Percentiles rank a stretch among this genome's conserved stretches.
These are phyloP conservation scores for Ceratocystis colombiana DNA, from an alignment of 2,329 filamentous ascomycete genomes.

Conservation along the genomic window DNA sequence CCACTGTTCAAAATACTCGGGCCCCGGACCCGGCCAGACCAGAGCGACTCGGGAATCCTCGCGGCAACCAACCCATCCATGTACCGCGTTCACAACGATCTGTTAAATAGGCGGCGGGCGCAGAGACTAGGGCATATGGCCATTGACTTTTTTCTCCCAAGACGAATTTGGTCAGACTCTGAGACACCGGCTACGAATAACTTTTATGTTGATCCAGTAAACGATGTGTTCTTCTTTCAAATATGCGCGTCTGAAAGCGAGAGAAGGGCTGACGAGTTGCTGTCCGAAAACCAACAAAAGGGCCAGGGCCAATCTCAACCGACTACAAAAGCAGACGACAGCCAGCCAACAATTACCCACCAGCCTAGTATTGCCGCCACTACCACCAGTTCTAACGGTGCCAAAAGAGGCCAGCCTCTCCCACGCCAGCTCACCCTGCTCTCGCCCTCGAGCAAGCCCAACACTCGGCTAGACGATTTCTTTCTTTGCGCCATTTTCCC, in stretches of 20 bases:
- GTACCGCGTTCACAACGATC: constrained; percentile 9
- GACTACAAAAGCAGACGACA: not conserved
- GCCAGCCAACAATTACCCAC: not conserved
- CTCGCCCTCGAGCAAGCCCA: constrained; percentile 1
- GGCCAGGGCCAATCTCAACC: not conserved
- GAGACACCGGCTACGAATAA: constrained; percentile 8
- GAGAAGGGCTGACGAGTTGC: not conserved
- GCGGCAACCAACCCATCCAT: constrained; percentile 8
- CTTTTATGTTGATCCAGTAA: constrained; percentile 3
- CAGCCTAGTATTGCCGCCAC: not conserved
- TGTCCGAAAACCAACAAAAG: not conserved
- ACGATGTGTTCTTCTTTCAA: constrained; percentile 4
- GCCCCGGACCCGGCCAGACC: not conserved
- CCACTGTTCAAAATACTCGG: constrained; percentile 9
- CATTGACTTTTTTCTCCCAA: not conserved
- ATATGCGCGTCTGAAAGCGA: not conserved
- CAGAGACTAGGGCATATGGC: not conserved
- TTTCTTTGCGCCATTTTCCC: constrained; percentile 6
- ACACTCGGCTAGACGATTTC: not conserved
- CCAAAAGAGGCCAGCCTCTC: not conserved
- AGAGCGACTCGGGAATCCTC: constrained; percentile 7
- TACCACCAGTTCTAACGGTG: not conserved
- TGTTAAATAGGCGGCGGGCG: not conserved
- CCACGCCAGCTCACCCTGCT: constrained; percentile 1
- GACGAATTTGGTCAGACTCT: constrained; percentile 1